Conservation (phyloP, 768 basidiomycete genomes). For the Lentinula aciculospora region DNA sequence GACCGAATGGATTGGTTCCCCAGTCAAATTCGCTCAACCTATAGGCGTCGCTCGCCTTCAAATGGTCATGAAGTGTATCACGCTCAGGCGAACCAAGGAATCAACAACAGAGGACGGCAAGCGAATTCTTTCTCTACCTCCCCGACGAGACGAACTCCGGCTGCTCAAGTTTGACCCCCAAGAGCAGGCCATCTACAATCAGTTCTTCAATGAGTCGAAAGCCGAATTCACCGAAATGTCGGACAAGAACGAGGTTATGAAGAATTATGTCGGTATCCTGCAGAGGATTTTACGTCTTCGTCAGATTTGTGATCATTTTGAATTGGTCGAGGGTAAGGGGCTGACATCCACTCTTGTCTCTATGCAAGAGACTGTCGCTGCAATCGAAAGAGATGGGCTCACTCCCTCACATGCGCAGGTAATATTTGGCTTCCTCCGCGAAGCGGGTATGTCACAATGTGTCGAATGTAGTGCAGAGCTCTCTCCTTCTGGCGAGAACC, state of each 20-base stretch:
- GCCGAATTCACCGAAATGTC: slow-evolving; percentile 87
- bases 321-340: slow-evolving; percentile 75
- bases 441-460: slow-evolving; percentile 85
- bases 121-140: slow-evolving; percentile 81
- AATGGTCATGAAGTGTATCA: slow-evolving; percentile 95
- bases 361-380: slow-evolving; percentile 76
- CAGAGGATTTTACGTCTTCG: slow-evolving; percentile 95
- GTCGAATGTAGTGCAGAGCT: slow-evolving; percentile 84
- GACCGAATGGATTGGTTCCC: slow-evolving; percentile 89
- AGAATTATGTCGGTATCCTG: slow-evolving; percentile 96
- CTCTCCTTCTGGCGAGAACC: slow-evolving; percentile 40
- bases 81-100: slow-evolving; percentile 94
- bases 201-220: slow-evolving; percentile 85
- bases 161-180: slow-evolving; percentile 77
- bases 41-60: slow-evolving; percentile 91
- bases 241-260: slow-evolving; percentile 89
- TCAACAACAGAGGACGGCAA: slow-evolving; percentile 75
- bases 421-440: slow-evolving; percentile 81
- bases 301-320: slow-evolving; percentile 96
- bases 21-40: slow-evolving; percentile 87
- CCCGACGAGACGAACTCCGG: slow-evolving; percentile 84
- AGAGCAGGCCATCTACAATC: slow-evolving; percentile 84
- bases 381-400: slow-evolving; percentile 76
- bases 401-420: slow-evolving; percentile 68
- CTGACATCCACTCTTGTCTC: slow-evolving; percentile 43